These are phyloP conservation scores for Cryptococcus sp. DNA, from an alignment of 1,284 basidiomycete genomes.

Conservation along the genomic window DNA sequence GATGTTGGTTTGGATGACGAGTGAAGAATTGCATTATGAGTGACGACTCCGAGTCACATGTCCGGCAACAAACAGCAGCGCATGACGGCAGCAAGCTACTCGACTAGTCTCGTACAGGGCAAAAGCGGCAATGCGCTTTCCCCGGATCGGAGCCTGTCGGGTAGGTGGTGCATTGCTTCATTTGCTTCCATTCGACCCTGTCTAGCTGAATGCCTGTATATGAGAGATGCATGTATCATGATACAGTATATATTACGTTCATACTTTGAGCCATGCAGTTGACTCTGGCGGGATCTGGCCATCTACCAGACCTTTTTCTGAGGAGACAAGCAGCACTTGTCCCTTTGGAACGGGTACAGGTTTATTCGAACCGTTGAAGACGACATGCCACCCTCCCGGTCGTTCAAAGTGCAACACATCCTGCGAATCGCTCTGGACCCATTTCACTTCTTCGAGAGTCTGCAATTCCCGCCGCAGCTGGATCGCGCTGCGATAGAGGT, in stretches of 20 bases:
- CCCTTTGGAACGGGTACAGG: constrained; percentile 30
- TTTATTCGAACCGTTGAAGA: constrained; percentile 37
- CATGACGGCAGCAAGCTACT: no score
- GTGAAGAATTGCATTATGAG: no score
- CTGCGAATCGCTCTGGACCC: constrained; percentile 19
- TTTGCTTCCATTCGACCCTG: no score
- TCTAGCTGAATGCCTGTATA: no score
- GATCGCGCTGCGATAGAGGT: constrained; percentile 39
- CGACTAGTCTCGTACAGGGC: no score
- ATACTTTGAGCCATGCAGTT: constrained; percentile 25
- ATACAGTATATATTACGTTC: not conserved
- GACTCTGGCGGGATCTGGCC: constrained; percentile 23
- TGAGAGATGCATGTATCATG: no score
- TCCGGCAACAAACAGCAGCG: no score
- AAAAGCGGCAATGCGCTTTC: no score
- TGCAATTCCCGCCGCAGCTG: constrained; percentile 33
- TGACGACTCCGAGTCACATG: no score
- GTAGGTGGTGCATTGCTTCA: no score
- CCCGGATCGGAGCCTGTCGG: no score
- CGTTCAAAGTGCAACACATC: constrained; percentile 37
- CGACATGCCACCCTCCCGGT: constrained; percentile 44
- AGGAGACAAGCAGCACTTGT: constrained; percentile 28
- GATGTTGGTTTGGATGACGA: no score
- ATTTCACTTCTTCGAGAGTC: constrained; percentile 38
- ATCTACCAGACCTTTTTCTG: constrained; percentile 10